Evolutionary conservation across 1,139 yeast species (phyloP).

Genomic region (Saccharomyces pastorianus): DNA sequence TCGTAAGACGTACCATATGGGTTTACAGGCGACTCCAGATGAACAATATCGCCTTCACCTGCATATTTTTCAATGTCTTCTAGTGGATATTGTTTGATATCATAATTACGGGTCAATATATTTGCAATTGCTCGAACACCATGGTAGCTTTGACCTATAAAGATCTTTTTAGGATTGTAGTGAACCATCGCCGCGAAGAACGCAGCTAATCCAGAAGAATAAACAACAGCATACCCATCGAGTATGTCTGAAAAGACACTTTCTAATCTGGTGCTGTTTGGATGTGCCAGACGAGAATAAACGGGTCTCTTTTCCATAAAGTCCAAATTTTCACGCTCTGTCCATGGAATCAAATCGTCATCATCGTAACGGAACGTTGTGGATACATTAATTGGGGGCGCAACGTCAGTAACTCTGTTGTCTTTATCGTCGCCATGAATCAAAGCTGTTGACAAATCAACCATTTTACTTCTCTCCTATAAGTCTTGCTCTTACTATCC

Average conservation of each 20-base stretch:
- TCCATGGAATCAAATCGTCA: conserved; percentile 40
- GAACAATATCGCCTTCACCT: conserved; percentile 69
- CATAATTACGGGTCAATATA: conserved; percentile 53
- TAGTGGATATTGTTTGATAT: conserved; percentile 45
- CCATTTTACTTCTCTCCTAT: background rate
- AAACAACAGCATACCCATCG: conserved; percentile 52
- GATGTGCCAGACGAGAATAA: conserved; percentile 71
- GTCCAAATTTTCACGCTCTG: conserved; percentile 32
- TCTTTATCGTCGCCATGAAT: conserved; percentile 56
- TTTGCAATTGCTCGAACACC: conserved; percentile 70
- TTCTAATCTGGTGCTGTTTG: conserved; percentile 63
- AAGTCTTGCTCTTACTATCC: too few species aligned
- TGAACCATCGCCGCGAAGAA: conserved; percentile 67
- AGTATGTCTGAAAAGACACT: conserved; percentile 52
- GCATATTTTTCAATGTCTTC: conserved; percentile 43
- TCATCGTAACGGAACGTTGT: conserved; percentile 65
- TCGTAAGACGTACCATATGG: conserved; percentile 71
- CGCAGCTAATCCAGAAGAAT: conserved; percentile 74
- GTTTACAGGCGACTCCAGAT: conserved; percentile 81
- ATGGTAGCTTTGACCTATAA: conserved; percentile 76
- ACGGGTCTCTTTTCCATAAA: conserved; percentile 32
- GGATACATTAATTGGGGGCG: conserved; percentile 74
- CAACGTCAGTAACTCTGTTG: conserved; percentile 36
- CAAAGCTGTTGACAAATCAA: conserved; percentile 43
- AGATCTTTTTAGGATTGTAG: conserved; percentile 64